Conservation (phyloP, 257 asterid genomes). For the Nicotiana knightiana region DNA sequence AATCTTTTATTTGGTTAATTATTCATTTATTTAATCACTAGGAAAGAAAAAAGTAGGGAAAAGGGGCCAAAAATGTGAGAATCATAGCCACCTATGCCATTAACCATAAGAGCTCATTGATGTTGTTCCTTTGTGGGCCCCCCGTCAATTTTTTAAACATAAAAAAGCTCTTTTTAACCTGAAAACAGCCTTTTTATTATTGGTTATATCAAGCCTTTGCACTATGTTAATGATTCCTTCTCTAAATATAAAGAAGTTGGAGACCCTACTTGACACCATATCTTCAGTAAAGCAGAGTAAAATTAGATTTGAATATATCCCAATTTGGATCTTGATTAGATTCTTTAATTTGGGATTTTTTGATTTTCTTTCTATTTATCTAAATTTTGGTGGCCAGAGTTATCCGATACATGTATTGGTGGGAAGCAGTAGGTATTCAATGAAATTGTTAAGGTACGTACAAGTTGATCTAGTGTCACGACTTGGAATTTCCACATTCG, state of each 20-base stretch:
- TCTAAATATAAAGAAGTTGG: conserved; percentile 4
- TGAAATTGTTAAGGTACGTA: too few species aligned
- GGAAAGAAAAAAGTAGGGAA: conserved; percentile 14
- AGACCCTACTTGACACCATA: conserved; percentile 1
- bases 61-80: conserved; percentile 23
- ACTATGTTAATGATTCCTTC: conserved; percentile 20
- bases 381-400: too few species aligned
- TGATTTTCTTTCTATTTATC: neutral
- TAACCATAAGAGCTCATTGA: conserved; percentile 22
- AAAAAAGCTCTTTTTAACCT: neutral
- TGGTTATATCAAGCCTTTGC: conserved; percentile 10
- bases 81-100: conserved; percentile 33
- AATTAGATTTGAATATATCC: neutral
- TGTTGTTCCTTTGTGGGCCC: conserved; percentile 30
- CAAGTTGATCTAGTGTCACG: too few species aligned
- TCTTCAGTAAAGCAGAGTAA: neutral
- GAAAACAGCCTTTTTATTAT: neutral
- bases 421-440: too few species aligned
- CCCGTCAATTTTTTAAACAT: neutral
- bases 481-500: too few species aligned
- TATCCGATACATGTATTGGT: too few species aligned
- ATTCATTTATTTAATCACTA: neutral
- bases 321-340: conserved; percentile 2
- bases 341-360: neutral
- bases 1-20: neutral